These are phyloP conservation scores for Fragaria ananassa DNA, from an alignment of 306 rosid species.

Conservation along the genomic window DNA sequence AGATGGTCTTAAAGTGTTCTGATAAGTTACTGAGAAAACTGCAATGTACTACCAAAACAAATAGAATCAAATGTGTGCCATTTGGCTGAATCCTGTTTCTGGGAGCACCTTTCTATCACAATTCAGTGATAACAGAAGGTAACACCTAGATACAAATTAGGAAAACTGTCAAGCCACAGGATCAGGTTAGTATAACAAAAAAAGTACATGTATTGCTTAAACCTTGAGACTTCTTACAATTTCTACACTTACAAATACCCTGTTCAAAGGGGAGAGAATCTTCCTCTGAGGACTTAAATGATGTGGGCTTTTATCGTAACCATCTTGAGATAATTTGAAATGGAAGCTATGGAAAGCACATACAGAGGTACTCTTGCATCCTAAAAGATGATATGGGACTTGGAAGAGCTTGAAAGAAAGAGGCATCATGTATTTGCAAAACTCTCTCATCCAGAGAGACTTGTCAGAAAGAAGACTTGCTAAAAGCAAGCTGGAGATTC, in stretches of 20 bases:
- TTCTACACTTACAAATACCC: slow-evolving; percentile 8
- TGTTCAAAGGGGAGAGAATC: neutral
- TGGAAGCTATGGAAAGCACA: slow-evolving; percentile 20
- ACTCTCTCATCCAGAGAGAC: slow-evolving; percentile 20
- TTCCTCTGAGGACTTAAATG: slow-evolving; percentile 18
- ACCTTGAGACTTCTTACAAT: slow-evolving; percentile 11
- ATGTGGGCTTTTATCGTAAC: slow-evolving; percentile 24
- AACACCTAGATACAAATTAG: slow-evolving; percentile 9
- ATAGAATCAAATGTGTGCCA: neutral
- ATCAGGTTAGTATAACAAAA: slow-evolving; percentile 13
- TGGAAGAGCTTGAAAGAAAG: slow-evolving; percentile 13
- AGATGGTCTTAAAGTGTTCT: neutral
- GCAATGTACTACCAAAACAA: neutral
- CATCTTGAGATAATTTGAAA: slow-evolving; percentile 17
- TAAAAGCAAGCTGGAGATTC: slow-evolving; percentile 20
- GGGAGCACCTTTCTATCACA: slow-evolving; percentile 6
- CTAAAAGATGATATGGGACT: slow-evolving; percentile 12
- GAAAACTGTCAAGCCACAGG: slow-evolving; percentile 19
- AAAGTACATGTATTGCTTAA: slow-evolving; percentile 5
- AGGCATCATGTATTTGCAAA: slow-evolving; percentile 17
- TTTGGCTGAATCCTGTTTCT: neutral
- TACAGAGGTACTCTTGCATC: neutral
- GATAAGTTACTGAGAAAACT: neutral
- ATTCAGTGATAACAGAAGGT: slow-evolving; percentile 9
- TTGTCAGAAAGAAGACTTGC: slow-evolving; percentile 18